These are phyloP conservation scores for Starmerella vaccinii DNA, from an alignment of 805 yeast genomes.

Conservation along the genomic window DNA sequence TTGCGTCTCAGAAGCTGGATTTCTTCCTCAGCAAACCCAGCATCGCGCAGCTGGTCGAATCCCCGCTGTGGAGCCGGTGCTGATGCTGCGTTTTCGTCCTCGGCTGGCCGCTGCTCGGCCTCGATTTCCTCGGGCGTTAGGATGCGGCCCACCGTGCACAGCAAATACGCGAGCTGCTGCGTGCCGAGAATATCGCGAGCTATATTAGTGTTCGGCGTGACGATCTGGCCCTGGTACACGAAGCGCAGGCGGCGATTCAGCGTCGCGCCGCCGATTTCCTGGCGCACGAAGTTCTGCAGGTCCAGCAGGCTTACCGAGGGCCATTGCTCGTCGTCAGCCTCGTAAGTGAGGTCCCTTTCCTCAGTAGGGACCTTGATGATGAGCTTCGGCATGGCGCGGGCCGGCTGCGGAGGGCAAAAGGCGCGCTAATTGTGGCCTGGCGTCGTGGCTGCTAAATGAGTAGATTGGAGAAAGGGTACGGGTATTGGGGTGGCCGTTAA, in stretches of 20 bases:
- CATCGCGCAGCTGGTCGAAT: constrained; percentile 5
- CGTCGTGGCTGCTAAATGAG: no score
- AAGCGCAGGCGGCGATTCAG: constrained; percentile 5
- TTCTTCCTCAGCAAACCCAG: constrained; percentile 5
- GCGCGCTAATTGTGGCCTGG: no score
- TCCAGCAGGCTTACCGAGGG: not conserved
- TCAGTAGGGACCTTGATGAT: constrained; percentile 6
- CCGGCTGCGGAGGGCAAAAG: no score
- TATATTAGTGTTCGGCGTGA: not conserved
- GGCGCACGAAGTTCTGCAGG: constrained; percentile 2
- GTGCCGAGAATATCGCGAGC: not conserved
- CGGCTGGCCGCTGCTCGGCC: constrained; percentile 2
- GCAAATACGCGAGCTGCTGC: not conserved
- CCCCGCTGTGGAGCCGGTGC: constrained; percentile 3
- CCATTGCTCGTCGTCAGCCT: not conserved
- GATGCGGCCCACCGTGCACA: constrained; percentile 4
- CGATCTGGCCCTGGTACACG: constrained; percentile 2
- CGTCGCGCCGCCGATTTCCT: constrained; percentile 3
- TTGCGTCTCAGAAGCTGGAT: constrained; percentile 2
- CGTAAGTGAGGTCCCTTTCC: not conserved
- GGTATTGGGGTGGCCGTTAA: no score
- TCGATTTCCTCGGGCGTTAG: constrained; percentile 2
- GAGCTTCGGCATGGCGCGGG: not conserved
- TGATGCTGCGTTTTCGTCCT: not conserved
- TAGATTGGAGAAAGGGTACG: no score